phyloP scores from a whole-genome alignment of 148 eudicot species.

The Vaccinium vitisidaea region DNA sequence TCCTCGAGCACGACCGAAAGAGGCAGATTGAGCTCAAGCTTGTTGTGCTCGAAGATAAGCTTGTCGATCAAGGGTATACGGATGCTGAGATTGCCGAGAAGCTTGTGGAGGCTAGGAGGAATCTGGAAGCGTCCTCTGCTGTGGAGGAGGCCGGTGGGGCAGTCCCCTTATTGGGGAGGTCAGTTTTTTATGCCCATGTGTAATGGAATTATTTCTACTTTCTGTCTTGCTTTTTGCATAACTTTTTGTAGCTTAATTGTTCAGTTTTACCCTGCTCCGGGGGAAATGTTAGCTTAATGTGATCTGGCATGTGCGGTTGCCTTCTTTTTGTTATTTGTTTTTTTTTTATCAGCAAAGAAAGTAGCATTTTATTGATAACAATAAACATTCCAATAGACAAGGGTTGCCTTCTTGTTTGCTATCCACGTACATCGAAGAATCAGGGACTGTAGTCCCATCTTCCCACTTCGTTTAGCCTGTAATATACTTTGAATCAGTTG shows the following conservation, averaged over 20 bases:
- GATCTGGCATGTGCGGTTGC: not conserved
- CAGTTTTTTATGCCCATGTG: not conserved
- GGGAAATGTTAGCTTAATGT: not conserved
- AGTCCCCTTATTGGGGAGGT: constrained; percentile 32
- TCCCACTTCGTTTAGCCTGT: not conserved
- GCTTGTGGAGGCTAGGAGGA: constrained; percentile 54
- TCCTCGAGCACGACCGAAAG: constrained; percentile 92
- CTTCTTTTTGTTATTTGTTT: not conserved
- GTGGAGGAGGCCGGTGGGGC: constrained; percentile 29
- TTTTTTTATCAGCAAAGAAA: no score
- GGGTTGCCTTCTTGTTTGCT: not conserved
- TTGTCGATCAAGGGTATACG: constrained; percentile 75
- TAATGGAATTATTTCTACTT: not conserved
- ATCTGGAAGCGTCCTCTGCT: constrained; percentile 60
- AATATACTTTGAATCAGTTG: not conserved
- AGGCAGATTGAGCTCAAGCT: constrained; percentile 92
- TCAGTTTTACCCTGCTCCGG: not conserved
- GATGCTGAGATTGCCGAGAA: constrained; percentile 66
- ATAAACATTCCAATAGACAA: no score
- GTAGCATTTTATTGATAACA: no score
- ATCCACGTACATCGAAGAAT: not conserved
- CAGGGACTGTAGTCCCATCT: not conserved
- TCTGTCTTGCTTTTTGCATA: not conserved
- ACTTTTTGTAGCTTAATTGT: not conserved
- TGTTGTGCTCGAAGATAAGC: constrained; percentile 68